Evolutionary conservation across 2,329 filamentous ascomycete species (phyloP).

Genomic region (Trichoderma atroviride): DNA sequence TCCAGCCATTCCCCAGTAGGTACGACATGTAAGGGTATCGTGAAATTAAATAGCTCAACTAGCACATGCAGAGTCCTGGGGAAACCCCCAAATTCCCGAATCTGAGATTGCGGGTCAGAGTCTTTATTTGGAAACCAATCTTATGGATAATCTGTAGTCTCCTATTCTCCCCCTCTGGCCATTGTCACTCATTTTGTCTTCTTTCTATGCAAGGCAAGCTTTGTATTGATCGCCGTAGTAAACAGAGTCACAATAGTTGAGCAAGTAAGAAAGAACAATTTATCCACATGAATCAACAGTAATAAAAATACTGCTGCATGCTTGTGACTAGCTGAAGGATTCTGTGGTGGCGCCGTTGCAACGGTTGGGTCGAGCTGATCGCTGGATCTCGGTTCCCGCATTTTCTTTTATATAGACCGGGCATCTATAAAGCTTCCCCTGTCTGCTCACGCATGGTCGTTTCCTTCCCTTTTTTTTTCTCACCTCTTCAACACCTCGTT

Average conservation of each 20-base stretch:
- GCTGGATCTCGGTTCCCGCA: constrained; percentile 18
- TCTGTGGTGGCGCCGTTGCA: neutral
- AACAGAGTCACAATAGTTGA: no score
- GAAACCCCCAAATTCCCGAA: neutral
- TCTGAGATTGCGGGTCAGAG: constrained; percentile 1
- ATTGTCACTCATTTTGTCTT: neutral
- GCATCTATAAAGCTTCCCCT: constrained; percentile 16
- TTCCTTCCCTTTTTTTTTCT: neutral
- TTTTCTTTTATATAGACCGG: neutral
- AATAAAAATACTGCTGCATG: neutral
- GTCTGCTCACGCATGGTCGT: neutral
- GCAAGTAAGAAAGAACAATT: neutral
- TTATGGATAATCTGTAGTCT: neutral
- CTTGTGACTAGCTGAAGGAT: neutral
- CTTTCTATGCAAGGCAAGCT: neutral
- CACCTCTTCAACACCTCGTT: neutral
- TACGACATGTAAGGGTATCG: neutral
- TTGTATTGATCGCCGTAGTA: neutral
- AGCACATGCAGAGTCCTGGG: neutral
- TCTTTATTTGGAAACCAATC: neutral
- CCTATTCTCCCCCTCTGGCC: neutral
- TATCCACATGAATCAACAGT: neutral
- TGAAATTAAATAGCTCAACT: constrained; percentile 23
- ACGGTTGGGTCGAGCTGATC: constrained; percentile 10
- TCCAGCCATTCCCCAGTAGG: neutral